These are phyloP conservation scores for Saccharomycopsis hybrid DNA, from an alignment of 1,139 yeast genomes.

Conservation along the genomic window DNA sequence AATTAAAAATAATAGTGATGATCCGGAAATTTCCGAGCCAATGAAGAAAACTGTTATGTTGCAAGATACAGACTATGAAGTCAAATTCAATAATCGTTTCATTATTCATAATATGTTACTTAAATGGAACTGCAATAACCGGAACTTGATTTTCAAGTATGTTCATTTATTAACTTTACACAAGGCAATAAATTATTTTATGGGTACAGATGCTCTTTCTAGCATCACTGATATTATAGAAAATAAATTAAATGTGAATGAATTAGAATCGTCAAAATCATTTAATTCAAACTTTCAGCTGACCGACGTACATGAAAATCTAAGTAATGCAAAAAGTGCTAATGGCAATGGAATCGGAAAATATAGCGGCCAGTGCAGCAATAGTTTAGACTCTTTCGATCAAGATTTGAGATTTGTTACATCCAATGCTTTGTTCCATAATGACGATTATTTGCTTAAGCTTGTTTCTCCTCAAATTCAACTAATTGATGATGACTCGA, in stretches of 20 bases:
- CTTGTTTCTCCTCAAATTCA: slow-evolving; percentile 82
- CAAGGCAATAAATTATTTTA: slow-evolving; percentile 11
- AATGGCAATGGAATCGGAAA: neutral
- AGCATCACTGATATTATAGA: slow-evolving; percentile 13
- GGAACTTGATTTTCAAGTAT: slow-evolving; percentile 59
- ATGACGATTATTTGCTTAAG: slow-evolving; percentile 60
- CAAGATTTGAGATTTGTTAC: slow-evolving; percentile 40
- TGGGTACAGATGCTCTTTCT: slow-evolving; percentile 17
- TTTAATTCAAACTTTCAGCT: neutral
- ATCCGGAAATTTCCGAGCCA: neutral
- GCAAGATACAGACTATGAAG: slow-evolving; percentile 8
- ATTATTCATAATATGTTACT: slow-evolving; percentile 70
- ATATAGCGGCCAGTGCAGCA: slow-evolving; percentile 18
- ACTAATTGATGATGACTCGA: slow-evolving; percentile 56
- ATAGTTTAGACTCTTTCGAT: slow-evolving; percentile 42
- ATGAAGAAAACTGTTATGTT: slow-evolving; percentile 9
- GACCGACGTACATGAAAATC: neutral
- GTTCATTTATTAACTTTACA: slow-evolving; percentile 49
- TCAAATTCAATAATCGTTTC: slow-evolving; percentile 63
- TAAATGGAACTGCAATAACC: slow-evolving; percentile 69
- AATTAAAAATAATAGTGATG: slow-evolving; percentile 32
- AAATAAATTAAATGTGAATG: slow-evolving; percentile 6
- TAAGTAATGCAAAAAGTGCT: neutral
- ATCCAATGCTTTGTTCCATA: slow-evolving; percentile 38
- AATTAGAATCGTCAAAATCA: neutral